Evolutionary conservation across 768 basidiomycete genomes (phyloP).

Genomic region (Rhodotorula babjevae): DNA sequence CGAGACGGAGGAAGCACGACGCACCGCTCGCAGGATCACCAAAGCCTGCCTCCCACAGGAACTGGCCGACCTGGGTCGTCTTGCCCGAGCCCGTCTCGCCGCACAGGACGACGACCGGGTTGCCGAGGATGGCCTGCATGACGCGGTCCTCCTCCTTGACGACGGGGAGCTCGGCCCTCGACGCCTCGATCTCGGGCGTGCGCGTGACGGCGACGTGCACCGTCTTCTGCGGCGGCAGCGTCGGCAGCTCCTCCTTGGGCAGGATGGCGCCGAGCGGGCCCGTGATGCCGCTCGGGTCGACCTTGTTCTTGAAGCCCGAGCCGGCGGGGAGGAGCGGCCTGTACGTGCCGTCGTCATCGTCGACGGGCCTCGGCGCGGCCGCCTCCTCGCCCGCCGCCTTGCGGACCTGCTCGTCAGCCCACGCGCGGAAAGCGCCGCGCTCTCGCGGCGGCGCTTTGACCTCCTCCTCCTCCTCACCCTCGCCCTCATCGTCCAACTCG

Average conservation of each 20-base stretch:
- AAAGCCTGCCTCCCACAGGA: constrained; percentile 95
- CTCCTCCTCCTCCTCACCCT: constrained; percentile 44
- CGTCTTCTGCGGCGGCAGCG: constrained; percentile 34
- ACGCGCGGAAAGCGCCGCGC: constrained; percentile 37
- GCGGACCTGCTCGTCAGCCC: constrained; percentile 39
- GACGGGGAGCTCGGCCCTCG: constrained; percentile 76
- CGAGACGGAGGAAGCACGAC: constrained; percentile 38
- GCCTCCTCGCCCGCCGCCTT: constrained; percentile 16
- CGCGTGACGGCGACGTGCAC: constrained; percentile 37
- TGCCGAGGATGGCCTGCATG: constrained; percentile 80
- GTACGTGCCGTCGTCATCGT: constrained; percentile 22
- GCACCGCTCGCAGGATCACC: constrained; percentile 74
- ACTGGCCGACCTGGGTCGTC: constrained; percentile 96
- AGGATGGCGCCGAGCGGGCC: constrained; percentile 37
- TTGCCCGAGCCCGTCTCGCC: constrained; percentile 98
- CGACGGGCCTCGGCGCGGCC: neutral
- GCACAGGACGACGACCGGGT: constrained; percentile 79
- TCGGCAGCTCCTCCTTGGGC: constrained; percentile 22
- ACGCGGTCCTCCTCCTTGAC: constrained; percentile 89
- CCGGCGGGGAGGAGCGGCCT: constrained; percentile 31
- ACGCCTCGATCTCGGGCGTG: constrained; percentile 54
- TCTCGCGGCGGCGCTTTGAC: constrained; percentile 6
- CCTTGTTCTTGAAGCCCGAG: constrained; percentile 14
- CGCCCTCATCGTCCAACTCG: constrained; percentile 71
- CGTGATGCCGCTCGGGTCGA: constrained; percentile 22